Evolutionary conservation across 2,329 filamentous ascomycete genomes (phyloP), one percentile per base, ranked within the genome.

Genomic region (Clarireedia homoeocarpa): DNA sequence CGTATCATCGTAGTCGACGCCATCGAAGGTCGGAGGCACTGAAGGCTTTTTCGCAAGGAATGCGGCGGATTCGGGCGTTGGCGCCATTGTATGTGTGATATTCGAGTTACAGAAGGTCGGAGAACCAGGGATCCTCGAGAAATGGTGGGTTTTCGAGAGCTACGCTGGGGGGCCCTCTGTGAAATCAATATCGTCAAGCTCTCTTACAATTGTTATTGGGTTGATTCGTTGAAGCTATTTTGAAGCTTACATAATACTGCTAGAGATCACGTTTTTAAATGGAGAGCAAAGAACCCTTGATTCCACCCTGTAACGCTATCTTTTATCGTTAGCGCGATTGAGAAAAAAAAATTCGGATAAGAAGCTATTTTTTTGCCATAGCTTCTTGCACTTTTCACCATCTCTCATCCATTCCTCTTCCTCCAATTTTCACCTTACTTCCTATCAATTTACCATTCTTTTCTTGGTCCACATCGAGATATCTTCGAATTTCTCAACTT

Each of bases 41-140:
- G 80, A 84, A 59, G 89, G 89, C 79, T 94, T 94, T 75, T 88
- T 86, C 65, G 86, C 86, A 74, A 90, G 82, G 77, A 92, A 94
- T 69, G 82, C 79, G 66, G 80, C 84, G 69, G 89, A 92, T 73
- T 94, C 88, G 72, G 89, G 87, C 24, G 87, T 92, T 66, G 89
- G 89, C 85, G 92, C 92, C 66, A 67, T 67, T 20, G 39, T 56
- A 4, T 45, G 30, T 34, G 10, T 9, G 2, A 12, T 10, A 14
- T 5, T 9, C 12, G 10, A 12, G 14, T 1, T 4, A 34, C 10
- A 34, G 10, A 3, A 14, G 10, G 30, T 34, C 10, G 39, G 7
- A 42, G 7, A 42, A 6, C 5, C 5, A n/a, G 2, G 5, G 2
- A 15, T 51, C 4, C 27, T 6, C n/a, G 52, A 15, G 10, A 34